phyloP scores from a whole-genome alignment of 192 early-diverging fungal genomes.

The Spinellus fusiger region DNA sequence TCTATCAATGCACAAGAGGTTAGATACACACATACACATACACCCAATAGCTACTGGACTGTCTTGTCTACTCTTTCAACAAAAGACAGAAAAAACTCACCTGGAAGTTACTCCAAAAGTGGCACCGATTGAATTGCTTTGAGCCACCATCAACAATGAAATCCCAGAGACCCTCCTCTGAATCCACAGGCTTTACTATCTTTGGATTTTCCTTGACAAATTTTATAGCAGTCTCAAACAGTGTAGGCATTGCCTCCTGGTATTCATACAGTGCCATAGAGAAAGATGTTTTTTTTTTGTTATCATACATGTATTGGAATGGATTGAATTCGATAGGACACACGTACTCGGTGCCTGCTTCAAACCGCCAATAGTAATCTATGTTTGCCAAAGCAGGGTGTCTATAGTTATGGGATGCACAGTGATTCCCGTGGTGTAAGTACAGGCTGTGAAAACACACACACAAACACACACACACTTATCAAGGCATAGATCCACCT shows the following conservation, averaged over 20 bases:
- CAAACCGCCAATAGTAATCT: slow-evolving; percentile 57
- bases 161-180: background rate
- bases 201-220: slow-evolving; percentile 22
- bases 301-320: slow-evolving; percentile 48
- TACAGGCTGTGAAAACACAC: no score
- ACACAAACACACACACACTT: slow-evolving; percentile 58
- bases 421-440: no score
- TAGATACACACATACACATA: background rate
- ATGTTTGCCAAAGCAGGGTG: slow-evolving; percentile 44
- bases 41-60: no score
- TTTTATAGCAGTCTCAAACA: slow-evolving; percentile 39
- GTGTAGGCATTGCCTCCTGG: slow-evolving; percentile 40
- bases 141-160: slow-evolving; percentile 15
- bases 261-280: slow-evolving; percentile 47
- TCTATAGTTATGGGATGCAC: no score
- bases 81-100: no score
- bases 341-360: slow-evolving; percentile 43
- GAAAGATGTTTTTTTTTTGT: slow-evolving; percentile 44
- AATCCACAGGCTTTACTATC: slow-evolving; percentile 31
- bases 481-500: slow-evolving; percentile 55
- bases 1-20: no score
- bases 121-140: slow-evolving; percentile 45
- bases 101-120: slow-evolving; percentile 76
- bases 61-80: no score
- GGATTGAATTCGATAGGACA: slow-evolving; percentile 49